Evolutionary conservation across 2,329 filamentous ascomycete species (phyloP).

Genomic region (Fusarium sp.): DNA sequence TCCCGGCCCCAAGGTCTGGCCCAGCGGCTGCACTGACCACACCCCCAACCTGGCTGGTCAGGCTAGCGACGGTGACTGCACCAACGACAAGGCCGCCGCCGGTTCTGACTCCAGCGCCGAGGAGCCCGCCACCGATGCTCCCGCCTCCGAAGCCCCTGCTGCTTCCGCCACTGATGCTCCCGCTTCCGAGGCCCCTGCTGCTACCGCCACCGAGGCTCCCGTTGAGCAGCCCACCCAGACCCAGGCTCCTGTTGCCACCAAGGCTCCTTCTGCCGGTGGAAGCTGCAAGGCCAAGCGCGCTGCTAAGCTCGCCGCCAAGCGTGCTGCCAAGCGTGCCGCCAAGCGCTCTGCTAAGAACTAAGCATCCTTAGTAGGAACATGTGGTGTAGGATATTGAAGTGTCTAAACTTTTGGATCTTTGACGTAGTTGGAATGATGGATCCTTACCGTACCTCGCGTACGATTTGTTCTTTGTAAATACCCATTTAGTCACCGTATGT

Average conservation of each 20-base stretch:
- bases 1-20: conserved; percentile 53
- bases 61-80: conserved; percentile 54
- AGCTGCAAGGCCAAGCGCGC: conserved; percentile 42
- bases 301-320: conserved; percentile 12
- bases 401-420: conserved; percentile 16
- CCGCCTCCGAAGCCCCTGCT: conserved; percentile 17
- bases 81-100: conserved; percentile 40
- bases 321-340: conserved; percentile 21
- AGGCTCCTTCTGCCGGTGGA: conserved; percentile 23
- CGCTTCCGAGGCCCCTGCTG: conserved; percentile 14
- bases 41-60: conserved; percentile 53
- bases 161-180: conserved; percentile 27
- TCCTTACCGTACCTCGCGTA: conserved; percentile 21
- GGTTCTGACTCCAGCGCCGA: conserved; percentile 39
- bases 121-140: conserved; percentile 19
- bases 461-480: conserved; percentile 47
- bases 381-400: conserved; percentile 1
- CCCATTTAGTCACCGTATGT: conserved; percentile 28
- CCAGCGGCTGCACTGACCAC: conserved; percentile 53
- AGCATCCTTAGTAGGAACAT: not conserved
- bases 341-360: conserved; percentile 23
- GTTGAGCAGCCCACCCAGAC: conserved; percentile 16
- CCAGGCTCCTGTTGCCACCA: conserved; percentile 29
- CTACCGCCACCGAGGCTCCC: conserved; percentile 31
- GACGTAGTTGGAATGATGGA: conserved; percentile 30